Evolutionary conservation across 441 rosid genomes (phyloP), one percentile per base, ranked within the genome.

Genomic region (Omphalea diandra): DNA sequence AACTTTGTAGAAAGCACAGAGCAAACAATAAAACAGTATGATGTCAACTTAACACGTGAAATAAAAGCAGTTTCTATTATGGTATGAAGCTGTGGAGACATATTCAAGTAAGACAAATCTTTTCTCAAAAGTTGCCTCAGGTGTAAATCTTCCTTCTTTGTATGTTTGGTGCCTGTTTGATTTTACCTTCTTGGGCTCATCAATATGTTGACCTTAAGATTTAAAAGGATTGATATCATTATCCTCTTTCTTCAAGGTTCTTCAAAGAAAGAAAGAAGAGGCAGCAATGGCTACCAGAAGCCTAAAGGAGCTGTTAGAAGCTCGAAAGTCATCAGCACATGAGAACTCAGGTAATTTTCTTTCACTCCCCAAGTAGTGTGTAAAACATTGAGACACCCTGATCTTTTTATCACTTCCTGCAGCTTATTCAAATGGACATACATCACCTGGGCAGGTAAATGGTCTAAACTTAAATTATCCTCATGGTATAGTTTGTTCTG

Each of bases 241-340:
- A n/a, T 29, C 31, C 64, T 76, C 64, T 73, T 62, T 47, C 67
- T 72, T 72, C 63, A 82, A 96, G 99, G 97, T 95, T 86, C 98
- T 95, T 73, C 99, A 95, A 60, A 87, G 98, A 79, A 95, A 95
- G 85, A 96, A 97, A 65, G 99, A 93, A 80, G 99, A 96, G 83
- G 98, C 99, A 73, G 91, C 99, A 75, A 82, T 89, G 90, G 98
- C 98, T 54, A 96, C 97, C 79, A 93, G 88, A 78, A 86, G 98
- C 81, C 81, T 95, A 67, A 96, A 93, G 78, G 97, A 91, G 82
- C 80, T 96, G 82, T 81, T 96, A 46, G 97, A 95, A 93, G 91
- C 94, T 76, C 93, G 97, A 17, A 96, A 96, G 82, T 87, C 90
- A 69, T 85, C 96, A 77, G 65, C 83, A 55, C 94, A 96, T 55